These are phyloP conservation scores for Umbelopsis sp. DNA, from an alignment of 371 early-diverging fungal genomes.

Conservation along the genomic window DNA sequence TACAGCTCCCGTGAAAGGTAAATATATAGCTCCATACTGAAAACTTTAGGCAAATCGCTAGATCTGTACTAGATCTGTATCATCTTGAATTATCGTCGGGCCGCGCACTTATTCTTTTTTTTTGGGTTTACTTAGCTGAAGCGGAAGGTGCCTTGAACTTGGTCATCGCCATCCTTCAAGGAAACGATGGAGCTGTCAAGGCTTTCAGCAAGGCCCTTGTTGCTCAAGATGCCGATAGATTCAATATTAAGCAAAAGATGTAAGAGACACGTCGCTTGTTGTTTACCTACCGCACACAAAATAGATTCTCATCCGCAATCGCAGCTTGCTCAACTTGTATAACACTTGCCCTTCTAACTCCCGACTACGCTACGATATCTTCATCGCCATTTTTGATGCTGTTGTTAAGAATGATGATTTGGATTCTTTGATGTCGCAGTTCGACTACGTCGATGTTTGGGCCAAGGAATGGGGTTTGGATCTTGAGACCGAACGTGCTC, in stretches of 20 bases:
- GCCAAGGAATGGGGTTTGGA: constrained; percentile 78
- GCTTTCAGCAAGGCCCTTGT: constrained; percentile 59
- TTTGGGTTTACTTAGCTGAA: constrained; percentile 33
- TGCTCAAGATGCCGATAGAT: constrained; percentile 52
- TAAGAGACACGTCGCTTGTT: constrained; percentile 30
- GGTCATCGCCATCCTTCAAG: constrained; percentile 62
- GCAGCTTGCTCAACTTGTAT: constrained; percentile 83
- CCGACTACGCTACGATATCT: constrained; percentile 73
- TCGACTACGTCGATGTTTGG: constrained; percentile 70
- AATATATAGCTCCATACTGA: background rate
- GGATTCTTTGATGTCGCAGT: constrained; percentile 68
- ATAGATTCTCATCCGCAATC: constrained; percentile 16
- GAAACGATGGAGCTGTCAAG: constrained; percentile 45
- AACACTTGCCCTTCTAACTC: constrained; percentile 70
- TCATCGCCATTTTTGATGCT: constrained; percentile 74
- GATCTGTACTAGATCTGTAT: background rate
- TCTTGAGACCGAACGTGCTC: constrained; percentile 54
- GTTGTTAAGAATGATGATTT: constrained; percentile 75
- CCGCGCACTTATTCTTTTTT: constrained; percentile 11
- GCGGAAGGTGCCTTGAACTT: constrained; percentile 76
- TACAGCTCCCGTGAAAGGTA: constrained; percentile 66
- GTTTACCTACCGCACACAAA: background rate
- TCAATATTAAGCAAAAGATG: constrained; percentile 67
- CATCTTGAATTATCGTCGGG: constrained; percentile 17
- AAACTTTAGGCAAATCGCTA: too few species aligned